Evolutionary conservation across 352 stramenopile genomes (phyloP), one percentile per base, ranked within the genome.

Genomic region (Elongisporangium senticosum): DNA sequence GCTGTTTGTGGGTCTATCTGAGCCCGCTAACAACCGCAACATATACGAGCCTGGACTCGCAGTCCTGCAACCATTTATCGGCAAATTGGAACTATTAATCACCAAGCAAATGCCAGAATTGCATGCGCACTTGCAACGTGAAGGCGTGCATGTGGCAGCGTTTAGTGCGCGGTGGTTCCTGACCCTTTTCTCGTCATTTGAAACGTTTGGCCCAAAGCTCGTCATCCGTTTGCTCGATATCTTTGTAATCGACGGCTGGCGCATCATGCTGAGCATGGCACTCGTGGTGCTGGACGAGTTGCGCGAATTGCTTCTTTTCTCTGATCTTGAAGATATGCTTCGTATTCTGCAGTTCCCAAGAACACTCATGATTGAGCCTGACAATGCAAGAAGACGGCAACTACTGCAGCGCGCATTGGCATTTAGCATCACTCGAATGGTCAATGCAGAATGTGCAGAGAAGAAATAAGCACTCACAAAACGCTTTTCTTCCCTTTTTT

Each of bases 111-210:
- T 90, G 72, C 81, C 84, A 2, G 73, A 83, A 28, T 55, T 91
- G 11, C 69, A 86, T 21, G 57, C 53, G 7, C 81, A 91, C 40
- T 79, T 93, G 21, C 51, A 86, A 56, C 28, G 50, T 8, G 77
- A 91, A 28, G 71, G 81, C 3, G 76, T 91, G 11, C 75, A 88
- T 19, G 79, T 90, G 14, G 79, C 74, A 2, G 80, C 77, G 3
- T 93, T 88, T 63, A 84, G 77, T 8, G 83, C 84, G 13, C 80
- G 84, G 23, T 93, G 84, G 84, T 93, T 93, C 58, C 70, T 93
- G 63, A 93, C 84, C n/a, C 82, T 89, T 52, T 93, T 91, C 47
- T 86, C 84, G 14, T 86, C 81, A 0, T 90, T 89, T 53, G 81
- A 93, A 56, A 90, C 84, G n/a, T 76, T 88, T 48, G 69, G 80